These are phyloP conservation scores for Fusarium mangiferae DNA, from an alignment of 2,329 filamentous ascomycete species.

Conservation along the genomic window DNA sequence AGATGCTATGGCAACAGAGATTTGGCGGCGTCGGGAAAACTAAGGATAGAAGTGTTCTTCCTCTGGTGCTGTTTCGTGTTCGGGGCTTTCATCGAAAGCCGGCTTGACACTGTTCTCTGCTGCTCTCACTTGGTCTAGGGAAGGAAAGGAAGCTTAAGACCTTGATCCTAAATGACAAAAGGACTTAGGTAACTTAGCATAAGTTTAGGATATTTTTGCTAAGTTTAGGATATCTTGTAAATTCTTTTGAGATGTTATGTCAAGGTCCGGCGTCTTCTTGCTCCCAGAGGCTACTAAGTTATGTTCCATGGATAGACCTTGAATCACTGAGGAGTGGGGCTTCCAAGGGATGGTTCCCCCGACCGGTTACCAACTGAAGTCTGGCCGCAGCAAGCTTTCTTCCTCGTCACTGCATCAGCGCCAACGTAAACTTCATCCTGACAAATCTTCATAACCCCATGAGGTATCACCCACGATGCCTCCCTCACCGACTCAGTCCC, in stretches of 20 bases:
- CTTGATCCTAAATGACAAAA: neutral
- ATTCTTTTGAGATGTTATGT: fast-evolving
- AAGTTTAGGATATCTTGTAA: neutral
- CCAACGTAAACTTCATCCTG: neutral
- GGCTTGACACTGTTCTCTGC: neutral
- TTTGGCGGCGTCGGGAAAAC: neutral
- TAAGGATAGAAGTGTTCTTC: neutral
- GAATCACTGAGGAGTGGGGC: neutral
- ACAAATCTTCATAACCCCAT: too few species aligned
- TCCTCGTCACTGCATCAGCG: neutral
- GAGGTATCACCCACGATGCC: neutral
- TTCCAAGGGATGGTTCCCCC: fast-evolving
- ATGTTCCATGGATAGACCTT: neutral
- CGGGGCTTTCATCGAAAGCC: neutral
- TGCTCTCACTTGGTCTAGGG: neutral
- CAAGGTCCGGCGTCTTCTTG: neutral
- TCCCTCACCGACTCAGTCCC: neutral
- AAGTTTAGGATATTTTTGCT: neutral
- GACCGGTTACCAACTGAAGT: neutral
- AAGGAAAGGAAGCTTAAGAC: fast-evolving
- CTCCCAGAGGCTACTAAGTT: neutral
- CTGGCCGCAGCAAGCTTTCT: neutral
- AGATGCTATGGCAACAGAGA: neutral
- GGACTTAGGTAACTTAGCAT: neutral
- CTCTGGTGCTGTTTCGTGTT: neutral